Evolutionary conservation across 805 yeast species (phyloP), one percentile per base, ranked within the genome.

Genomic region (Starmerella vitae): DNA sequence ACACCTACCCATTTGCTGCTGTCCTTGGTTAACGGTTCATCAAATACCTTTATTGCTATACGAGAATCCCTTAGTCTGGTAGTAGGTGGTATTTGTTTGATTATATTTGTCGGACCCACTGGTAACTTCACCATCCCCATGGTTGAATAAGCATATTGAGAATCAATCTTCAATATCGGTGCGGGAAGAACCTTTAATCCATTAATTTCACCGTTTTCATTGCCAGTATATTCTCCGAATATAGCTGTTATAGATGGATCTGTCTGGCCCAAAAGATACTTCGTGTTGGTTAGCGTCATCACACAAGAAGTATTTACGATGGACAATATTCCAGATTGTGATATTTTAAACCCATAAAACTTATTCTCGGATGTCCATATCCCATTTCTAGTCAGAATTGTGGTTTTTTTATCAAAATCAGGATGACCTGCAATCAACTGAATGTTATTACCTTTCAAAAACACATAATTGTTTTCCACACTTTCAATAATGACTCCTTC

Each of bases 231-330:
- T 13, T 32, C 38, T 3, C 14, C 30, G 20, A 24, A 14, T 0
- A 18, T 17, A 9, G 49, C 49, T 2, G 45, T 43, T 4, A 43
- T 20, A 13, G 9, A n/a, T 5, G 42, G 33, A 15, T 43, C 44
- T 2, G 33, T 2, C 8, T 24, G 9, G 13, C 43, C 44, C 9
- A 33, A 3, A 4, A 45, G 39, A 20, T 25, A 38, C 20, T 13
- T 35, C 12, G 12, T 12, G 14, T 12, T 34, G 12, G 10, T 14
- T 6, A 9, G 13, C 5, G 19, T 22, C 18, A 12, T 17, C 7
- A n/a, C 8, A 13, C 22, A 25, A 5, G 30, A 10, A 5, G 13
- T 10, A 4, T 20, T 18, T 9, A 6, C 5, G 19, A 19, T 10
- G 8, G 4, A n/a, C 5, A 30, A 5, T n/a, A n/a, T n/a, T n/a